Conservation (phyloP, 176 grass and related monocot genomes). For the Carex scoparia region DNA sequence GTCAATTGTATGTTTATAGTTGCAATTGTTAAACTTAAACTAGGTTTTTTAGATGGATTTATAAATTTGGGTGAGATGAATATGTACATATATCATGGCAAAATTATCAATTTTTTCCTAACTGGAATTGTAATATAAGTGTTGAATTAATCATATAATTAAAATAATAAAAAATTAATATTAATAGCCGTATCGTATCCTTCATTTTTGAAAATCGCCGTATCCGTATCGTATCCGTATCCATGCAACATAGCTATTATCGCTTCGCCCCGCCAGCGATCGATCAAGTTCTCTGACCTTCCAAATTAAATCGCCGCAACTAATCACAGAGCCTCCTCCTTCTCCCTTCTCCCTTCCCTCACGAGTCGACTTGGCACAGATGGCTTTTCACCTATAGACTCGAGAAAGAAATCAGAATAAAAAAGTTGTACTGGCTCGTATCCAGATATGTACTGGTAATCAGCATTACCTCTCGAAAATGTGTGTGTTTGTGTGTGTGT, state of each 20-base stretch:
- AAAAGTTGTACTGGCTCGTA: not conserved
- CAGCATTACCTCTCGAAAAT: not conserved
- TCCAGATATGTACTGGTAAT: not conserved
- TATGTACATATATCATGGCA: too few species aligned
- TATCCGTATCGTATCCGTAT: too few species aligned
- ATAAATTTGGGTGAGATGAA: too few species aligned
- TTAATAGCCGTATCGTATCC: too few species aligned
- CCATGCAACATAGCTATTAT: not conserved
- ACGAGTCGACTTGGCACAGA: not conserved
- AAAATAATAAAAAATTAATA: too few species aligned
- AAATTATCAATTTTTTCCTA: too few species aligned
- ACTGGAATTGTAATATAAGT: too few species aligned
- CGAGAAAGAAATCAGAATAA: not conserved
- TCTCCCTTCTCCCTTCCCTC: not conserved
- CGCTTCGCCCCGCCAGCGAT: not conserved
- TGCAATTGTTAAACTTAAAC: too few species aligned
- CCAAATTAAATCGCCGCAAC: not conserved
- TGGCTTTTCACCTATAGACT: not conserved
- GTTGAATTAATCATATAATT: too few species aligned
- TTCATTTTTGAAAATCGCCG: too few species aligned
- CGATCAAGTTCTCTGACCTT: not conserved
- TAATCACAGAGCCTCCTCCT: not conserved
- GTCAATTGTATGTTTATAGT: too few species aligned
- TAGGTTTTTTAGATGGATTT: too few species aligned
- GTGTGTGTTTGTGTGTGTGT: not conserved